Percentiles rank a stretch among this genome's conserved stretches.
phyloP scores from a whole-genome alignment of 139 green algal genomes.

The Chlorella sp. region DNA sequence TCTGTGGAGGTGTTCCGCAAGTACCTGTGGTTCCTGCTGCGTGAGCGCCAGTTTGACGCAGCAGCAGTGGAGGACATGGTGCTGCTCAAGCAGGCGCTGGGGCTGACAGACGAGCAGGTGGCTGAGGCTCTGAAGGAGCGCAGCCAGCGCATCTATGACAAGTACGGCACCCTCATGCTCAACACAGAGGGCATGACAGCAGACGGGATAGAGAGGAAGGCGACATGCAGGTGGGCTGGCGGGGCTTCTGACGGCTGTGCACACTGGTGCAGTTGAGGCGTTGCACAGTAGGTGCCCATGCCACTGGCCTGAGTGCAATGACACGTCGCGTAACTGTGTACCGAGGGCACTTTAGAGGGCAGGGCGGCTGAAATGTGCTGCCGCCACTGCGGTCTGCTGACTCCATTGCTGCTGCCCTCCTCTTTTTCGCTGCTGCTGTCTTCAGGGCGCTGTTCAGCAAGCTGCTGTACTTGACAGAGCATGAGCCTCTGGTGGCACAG shows the following conservation, averaged over 20 bases:
- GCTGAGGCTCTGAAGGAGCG: constrained; percentile 69
- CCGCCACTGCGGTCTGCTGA: too few relatives aligned
- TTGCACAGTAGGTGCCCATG: too few relatives aligned
- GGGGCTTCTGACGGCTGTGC: too few relatives aligned
- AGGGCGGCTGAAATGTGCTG: too few relatives aligned
- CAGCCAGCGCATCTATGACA: constrained; percentile 64
- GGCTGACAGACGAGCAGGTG: constrained; percentile 61
- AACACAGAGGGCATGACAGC: constrained; percentile 63
- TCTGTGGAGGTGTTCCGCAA: constrained; percentile 91
- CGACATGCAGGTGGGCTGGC: too few relatives aligned
- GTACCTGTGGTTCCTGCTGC: constrained; percentile 93
- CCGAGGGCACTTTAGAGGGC: too few relatives aligned
- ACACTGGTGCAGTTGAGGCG: too few relatives aligned
- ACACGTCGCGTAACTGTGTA: too few relatives aligned
- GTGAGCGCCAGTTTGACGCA: constrained; percentile 86
- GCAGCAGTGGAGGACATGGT: constrained; percentile 80
- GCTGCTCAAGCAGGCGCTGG: constrained; percentile 64
- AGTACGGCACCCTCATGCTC: constrained; percentile 82
- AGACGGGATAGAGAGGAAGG: constrained; percentile 77
- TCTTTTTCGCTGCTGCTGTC: too few relatives aligned
- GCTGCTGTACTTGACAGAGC: constrained; percentile 87
- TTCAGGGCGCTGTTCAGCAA: constrained; percentile 87
- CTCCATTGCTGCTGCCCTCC: too few relatives aligned
- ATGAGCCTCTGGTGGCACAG: constrained; percentile 54
- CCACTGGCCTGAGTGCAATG: too few relatives aligned